Conservation (phyloP, 2,329 filamentous ascomycete genomes). For the Nemania sp. region DNA sequence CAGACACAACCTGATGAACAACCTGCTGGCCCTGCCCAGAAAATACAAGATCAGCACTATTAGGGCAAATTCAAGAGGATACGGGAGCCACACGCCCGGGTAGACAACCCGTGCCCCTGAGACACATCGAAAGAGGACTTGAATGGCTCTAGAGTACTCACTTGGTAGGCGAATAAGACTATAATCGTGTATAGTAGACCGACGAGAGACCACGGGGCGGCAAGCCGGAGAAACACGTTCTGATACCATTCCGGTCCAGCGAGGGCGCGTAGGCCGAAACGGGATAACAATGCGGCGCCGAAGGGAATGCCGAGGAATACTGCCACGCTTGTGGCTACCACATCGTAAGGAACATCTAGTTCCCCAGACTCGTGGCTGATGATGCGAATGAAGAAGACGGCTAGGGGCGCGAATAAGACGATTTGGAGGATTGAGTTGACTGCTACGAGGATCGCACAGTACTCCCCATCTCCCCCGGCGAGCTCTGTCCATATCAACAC, state of each 20-base stretch:
- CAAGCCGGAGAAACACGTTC: slow-evolving; percentile 74
- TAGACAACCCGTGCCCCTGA: neutral
- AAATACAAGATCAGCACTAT: neutral
- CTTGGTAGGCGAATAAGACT: slow-evolving; percentile 85
- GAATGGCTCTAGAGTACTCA: neutral
- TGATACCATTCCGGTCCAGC: slow-evolving; percentile 73
- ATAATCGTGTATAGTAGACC: slow-evolving; percentile 89
- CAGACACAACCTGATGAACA: slow-evolving; percentile 84
- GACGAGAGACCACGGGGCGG: slow-evolving; percentile 80
- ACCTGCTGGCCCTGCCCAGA: slow-evolving; percentile 71
- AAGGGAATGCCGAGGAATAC: slow-evolving; percentile 89
- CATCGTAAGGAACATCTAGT: slow-evolving; percentile 66
- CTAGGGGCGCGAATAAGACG: slow-evolving; percentile 76
- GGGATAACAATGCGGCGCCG: slow-evolving; percentile 80
- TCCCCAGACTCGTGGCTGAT: slow-evolving; percentile 64
- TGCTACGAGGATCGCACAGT: slow-evolving; percentile 84
- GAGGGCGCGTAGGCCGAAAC: slow-evolving; percentile 69
- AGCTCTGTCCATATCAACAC: slow-evolving; percentile 80
- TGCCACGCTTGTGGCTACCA: slow-evolving; percentile 82
- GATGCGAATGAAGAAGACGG: slow-evolving; percentile 76
- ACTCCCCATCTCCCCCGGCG: slow-evolving; percentile 81
- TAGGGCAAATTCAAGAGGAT: neutral
- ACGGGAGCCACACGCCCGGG: neutral
- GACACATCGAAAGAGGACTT: neutral
- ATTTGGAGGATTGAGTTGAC: slow-evolving; percentile 82